Conservation (phyloP, 306 rosid species). For the Cicer judaicum region DNA sequence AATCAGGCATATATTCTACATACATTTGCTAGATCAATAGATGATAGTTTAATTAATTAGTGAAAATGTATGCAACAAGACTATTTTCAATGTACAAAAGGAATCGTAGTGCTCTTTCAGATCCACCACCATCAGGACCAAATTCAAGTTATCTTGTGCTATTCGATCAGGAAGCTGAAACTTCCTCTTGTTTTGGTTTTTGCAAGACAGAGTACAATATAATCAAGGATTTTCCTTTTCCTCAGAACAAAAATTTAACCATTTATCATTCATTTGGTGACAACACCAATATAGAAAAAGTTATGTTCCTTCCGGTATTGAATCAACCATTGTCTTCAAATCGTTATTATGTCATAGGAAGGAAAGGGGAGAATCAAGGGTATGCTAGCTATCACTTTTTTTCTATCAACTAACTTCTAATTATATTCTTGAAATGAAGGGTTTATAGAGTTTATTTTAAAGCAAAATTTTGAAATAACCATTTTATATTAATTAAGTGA, state of each 20-base stretch:
- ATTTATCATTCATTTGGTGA: background rate
- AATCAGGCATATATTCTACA: background rate
- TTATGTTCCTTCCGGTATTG: constrained; percentile 64
- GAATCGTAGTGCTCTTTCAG: constrained; percentile 37
- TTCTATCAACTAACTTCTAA: background rate
- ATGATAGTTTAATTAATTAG: background rate
- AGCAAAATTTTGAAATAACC: too few relatives aligned
- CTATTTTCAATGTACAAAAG: constrained; percentile 45
- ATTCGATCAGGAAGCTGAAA: constrained; percentile 48
- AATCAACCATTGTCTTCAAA: constrained; percentile 63
- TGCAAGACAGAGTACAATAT: background rate
- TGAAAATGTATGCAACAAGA: constrained; percentile 53
- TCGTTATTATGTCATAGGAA: constrained; percentile 58
- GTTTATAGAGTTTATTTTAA: too few relatives aligned
- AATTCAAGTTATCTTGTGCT: constrained; percentile 49
- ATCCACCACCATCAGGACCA: constrained; percentile 48
- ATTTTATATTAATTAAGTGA: too few relatives aligned
- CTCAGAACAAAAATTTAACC: constrained; percentile 52
- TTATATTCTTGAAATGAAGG: too few relatives aligned
- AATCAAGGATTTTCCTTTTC: constrained; percentile 48
- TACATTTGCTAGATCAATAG: too few relatives aligned
- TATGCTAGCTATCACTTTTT: constrained; percentile 31
- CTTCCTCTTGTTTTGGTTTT: constrained; percentile 35
- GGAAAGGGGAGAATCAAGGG: constrained; percentile 51
- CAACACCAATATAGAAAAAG: background rate